These are phyloP conservation scores for Globisporangium abappressorium DNA, from an alignment of 352 stramenopile genomes.

Conservation along the genomic window DNA sequence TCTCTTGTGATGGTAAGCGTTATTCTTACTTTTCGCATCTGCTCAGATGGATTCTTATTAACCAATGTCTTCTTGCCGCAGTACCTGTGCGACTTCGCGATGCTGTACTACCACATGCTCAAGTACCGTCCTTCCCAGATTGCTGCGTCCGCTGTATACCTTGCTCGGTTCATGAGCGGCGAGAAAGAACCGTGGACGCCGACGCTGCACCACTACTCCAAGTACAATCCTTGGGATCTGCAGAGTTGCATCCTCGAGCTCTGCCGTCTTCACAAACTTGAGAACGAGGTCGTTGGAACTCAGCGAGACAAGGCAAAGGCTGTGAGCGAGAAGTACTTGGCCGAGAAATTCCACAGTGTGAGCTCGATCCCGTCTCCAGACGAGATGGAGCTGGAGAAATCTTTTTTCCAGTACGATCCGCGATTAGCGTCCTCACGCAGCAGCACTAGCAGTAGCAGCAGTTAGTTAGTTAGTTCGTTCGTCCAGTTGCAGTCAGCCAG, in stretches of 20 bases:
- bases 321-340: conserved; percentile 80
- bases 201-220: conserved; percentile 76
- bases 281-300: conserved; percentile 55
- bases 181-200: conserved; percentile 68
- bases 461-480: conserved; percentile 8
- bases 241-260: conserved; percentile 65
- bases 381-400: conserved; percentile 42
- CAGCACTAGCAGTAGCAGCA: conserved; percentile 2
- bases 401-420: conserved; percentile 32
- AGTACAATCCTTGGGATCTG: conserved; percentile 72
- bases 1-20: conserved; percentile 53
- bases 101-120: conserved; percentile 73
- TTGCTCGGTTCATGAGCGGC: conserved; percentile 63
- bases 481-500: conserved; percentile 5
- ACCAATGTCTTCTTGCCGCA: conserved; percentile 18
- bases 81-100: conserved; percentile 74
- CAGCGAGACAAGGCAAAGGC: conserved; percentile 80
- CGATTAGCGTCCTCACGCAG: conserved; percentile 6
- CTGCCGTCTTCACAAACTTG: conserved; percentile 52
- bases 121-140: conserved; percentile 67
- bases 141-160: conserved; percentile 72
- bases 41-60: background rate
- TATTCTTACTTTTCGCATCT: background rate
- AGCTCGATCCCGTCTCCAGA: conserved; percentile 48
- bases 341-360: conserved; percentile 58